Evolutionary conservation across 2,329 filamentous ascomycete genomes (phyloP).

Genomic region (Fusarium musae): DNA sequence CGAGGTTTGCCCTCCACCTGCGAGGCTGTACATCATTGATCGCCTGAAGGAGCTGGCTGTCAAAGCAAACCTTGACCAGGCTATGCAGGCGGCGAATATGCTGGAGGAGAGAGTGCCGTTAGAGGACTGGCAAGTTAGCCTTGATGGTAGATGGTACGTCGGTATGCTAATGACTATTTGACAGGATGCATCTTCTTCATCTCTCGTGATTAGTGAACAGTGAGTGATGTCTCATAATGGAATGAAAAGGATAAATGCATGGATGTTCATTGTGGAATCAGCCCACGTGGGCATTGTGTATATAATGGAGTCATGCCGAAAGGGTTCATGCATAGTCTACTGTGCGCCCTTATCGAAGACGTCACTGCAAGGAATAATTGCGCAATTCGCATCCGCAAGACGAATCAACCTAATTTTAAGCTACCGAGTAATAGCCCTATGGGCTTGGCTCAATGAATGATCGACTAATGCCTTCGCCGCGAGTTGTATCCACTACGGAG

Average conservation of each 20-base stretch:
- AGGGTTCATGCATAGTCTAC: not conserved
- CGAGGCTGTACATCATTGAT: slow-evolving; percentile 3
- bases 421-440: not conserved
- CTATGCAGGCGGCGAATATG: slow-evolving; percentile 5
- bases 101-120: not conserved
- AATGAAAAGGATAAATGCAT: fast-evolving
- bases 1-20: not conserved
- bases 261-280: not conserved
- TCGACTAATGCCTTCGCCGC: not conserved
- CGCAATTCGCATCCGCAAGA: not conserved
- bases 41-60: not conserved
- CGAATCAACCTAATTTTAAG: not conserved
- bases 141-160: not conserved
- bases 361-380: not conserved
- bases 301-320: not conserved
- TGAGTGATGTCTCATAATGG: not conserved
- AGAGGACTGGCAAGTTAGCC: slow-evolving; percentile 1
- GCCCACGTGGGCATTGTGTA: not conserved
- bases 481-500: slow-evolving; percentile 16
- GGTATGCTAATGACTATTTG: not conserved
- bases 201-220: not conserved
- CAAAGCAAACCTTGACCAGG: not conserved
- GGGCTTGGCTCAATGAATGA: not conserved
- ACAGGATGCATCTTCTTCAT: slow-evolving; percentile 11
- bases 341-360: not conserved